These are phyloP conservation scores for Protomyces gravidus DNA, from an alignment of 1,139 yeast genomes.

Conservation along the genomic window DNA sequence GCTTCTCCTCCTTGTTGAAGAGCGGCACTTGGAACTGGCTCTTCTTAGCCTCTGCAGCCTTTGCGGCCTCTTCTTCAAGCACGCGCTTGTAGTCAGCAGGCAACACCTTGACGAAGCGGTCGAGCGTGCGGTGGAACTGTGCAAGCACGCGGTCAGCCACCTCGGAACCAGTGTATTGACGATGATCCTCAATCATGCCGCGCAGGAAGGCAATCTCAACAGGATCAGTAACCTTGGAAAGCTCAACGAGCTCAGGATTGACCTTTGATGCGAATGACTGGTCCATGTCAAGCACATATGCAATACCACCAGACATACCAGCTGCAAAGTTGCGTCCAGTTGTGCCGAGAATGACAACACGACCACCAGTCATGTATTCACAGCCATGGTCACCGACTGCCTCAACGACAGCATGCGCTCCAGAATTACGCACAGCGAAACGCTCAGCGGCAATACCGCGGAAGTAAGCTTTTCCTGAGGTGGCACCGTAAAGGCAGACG, in stretches of 20 bases:
- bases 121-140: conserved; percentile 82
- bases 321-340: conserved; percentile 97
- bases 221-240: conserved; percentile 73
- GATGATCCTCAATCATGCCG: conserved; percentile 89
- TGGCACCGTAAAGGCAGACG: conserved; percentile 97
- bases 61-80: conserved; percentile 68
- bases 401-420: conserved; percentile 94
- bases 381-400: conserved; percentile 99
- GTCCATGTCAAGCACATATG: conserved; percentile 91
- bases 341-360: conserved; percentile 85
- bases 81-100: conserved; percentile 90
- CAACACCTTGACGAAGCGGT: conserved; percentile 87
- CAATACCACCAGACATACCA: conserved; percentile 99
- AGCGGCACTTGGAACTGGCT: conserved; percentile 37
- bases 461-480: conserved; percentile 88
- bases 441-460: conserved; percentile 98
- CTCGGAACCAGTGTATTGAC: conserved; percentile 89
- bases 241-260: conserved; percentile 76
- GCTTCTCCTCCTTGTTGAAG: conserved; percentile 33
- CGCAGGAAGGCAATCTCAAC: conserved; percentile 90
- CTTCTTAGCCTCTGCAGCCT: conserved; percentile 61
- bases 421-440: conserved; percentile 96
- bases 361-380: conserved; percentile 99
- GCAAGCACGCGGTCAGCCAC: conserved; percentile 76
- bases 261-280: conserved; percentile 82